Conservation (phyloP, 1,284 basidiomycete species). For the Singerocomus inundabilis region DNA sequence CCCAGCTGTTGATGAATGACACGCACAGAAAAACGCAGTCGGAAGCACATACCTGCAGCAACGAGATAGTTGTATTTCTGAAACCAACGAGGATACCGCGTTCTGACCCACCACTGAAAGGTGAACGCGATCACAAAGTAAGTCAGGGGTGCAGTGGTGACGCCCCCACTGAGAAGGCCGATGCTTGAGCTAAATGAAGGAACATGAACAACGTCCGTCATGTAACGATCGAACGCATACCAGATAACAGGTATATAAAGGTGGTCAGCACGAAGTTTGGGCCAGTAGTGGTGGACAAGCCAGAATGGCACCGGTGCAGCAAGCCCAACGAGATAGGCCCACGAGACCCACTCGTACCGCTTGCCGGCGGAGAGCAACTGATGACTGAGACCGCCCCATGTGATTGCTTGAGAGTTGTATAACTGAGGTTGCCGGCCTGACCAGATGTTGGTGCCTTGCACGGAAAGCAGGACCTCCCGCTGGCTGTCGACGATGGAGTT, state of each 20-base stretch:
- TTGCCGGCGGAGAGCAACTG: slow-evolving; percentile 53
- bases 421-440: slow-evolving; percentile 56
- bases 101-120: slow-evolving; percentile 59
- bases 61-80: slow-evolving; percentile 48
- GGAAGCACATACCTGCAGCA: slow-evolving; percentile 36
- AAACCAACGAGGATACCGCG: slow-evolving; percentile 57
- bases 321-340: slow-evolving; percentile 55
- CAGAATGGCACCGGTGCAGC: slow-evolving; percentile 57
- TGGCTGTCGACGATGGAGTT: slow-evolving; percentile 56
- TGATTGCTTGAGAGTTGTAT: slow-evolving; percentile 62
- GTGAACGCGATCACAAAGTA: slow-evolving; percentile 48
- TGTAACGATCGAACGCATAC: slow-evolving; percentile 20
- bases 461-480: slow-evolving; percentile 45
- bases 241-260: slow-evolving; percentile 45
- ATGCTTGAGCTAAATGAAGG: slow-evolving; percentile 31
- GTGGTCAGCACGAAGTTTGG: slow-evolving; percentile 41
- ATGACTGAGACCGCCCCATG: slow-evolving; percentile 64
- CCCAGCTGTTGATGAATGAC: neutral
- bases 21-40: no score
- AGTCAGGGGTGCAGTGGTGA: slow-evolving; percentile 41
- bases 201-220: neutral
- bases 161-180: slow-evolving; percentile 45
- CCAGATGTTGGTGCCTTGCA: slow-evolving; percentile 60
- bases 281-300: slow-evolving; percentile 45
- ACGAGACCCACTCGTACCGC: slow-evolving; percentile 57